Evolutionary conservation across 2,329 filamentous ascomycete genomes (phyloP), one percentile per base, ranked within the genome.

Genomic region (Trichoderma semiorbis): DNA sequence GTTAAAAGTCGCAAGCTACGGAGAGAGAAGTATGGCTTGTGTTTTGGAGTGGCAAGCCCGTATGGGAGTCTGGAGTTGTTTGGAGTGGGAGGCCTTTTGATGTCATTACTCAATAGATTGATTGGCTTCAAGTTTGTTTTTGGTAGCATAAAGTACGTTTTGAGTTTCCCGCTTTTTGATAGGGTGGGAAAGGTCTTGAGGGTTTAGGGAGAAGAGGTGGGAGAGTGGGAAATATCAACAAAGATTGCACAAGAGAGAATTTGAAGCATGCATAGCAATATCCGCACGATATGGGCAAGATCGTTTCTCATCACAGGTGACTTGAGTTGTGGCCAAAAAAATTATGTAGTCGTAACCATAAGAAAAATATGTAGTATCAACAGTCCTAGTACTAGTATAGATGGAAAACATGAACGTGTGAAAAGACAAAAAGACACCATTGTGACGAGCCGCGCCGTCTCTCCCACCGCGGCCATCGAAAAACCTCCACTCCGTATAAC

Each of bases 381-480:
- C 66, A 61, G 60, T 34, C 57, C 66, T 62, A 62, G 39, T 50
- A 69, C 43, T 47, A 61, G 36, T 39, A 39, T 39, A 58, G 32
- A 50, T 66, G 67, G 72, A 73, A 61, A 72, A 72, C 67, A 70
- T 64, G 55, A 70, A 70, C 55, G 66, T 34, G n/a, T 34, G 47
- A 65, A 70, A 55, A 43, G 32, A 67, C 11, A 57, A 18, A 43
- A 66, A 71, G 12, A 60, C 69, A 71, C 69, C 62, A 28, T n/a
- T 21, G 32, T 74, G 79, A 83, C 79, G 76, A 78, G 81, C 81
- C 82, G 83, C 84, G 85, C 85, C 88, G 88, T 90, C 88, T 86
- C 88, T 90, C 86, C 86, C 86, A 87, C 84, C 86, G 86, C 82
- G 83, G 81, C 81, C 77, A 77, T 79, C 78, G 74, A 76, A 73